Conservation (phyloP, 306 rosid species). For the Mucuna pruriens region DNA sequence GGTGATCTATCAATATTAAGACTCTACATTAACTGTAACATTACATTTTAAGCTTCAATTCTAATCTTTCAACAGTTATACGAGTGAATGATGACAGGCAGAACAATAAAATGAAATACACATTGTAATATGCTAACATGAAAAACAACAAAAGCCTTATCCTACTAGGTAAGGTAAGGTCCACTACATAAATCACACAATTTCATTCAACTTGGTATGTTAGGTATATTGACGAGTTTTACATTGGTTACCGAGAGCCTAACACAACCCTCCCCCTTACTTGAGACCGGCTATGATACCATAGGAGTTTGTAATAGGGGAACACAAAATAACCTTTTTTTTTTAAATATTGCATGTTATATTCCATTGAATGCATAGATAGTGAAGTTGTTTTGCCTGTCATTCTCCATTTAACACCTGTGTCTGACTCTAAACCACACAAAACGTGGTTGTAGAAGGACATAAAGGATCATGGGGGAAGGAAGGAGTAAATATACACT, state of each 20-base stretch:
- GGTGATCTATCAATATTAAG: constrained; percentile 20
- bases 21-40: constrained; percentile 14
- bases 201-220: too few relatives aligned
- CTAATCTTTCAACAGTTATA: neutral
- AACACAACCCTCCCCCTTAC: too few relatives aligned
- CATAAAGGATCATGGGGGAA: neutral
- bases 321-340: neutral
- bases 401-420: neutral
- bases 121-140: too few relatives aligned
- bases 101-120: neutral
- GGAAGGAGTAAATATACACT: neutral
- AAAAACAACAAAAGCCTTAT: too few relatives aligned
- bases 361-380: neutral
- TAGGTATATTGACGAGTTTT: too few relatives aligned
- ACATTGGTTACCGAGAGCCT: too few relatives aligned
- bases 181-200: too few relatives aligned
- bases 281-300: too few relatives aligned
- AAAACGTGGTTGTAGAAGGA: neutral
- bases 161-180: too few relatives aligned
- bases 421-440: neutral
- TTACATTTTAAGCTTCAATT: neutral
- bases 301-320: neutral
- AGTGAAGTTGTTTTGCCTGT: neutral
- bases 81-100: neutral
- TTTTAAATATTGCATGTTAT: neutral